phyloP scores from a whole-genome alignment of 2,329 filamentous ascomycete species.

The Fusarium devonianum region DNA sequence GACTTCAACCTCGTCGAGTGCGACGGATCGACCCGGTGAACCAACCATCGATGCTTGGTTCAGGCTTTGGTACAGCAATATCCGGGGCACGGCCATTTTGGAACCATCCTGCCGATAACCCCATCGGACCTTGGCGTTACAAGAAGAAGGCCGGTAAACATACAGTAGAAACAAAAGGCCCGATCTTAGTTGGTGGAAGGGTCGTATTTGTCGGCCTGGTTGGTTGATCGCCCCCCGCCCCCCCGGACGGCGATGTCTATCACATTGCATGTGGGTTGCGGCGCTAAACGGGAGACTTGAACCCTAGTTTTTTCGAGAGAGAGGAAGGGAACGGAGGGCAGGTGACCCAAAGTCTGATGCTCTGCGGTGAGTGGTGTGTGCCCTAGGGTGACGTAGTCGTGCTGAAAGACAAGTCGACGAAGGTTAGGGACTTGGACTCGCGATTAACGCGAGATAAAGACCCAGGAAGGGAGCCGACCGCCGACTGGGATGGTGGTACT shows the following conservation, averaged over 20 bases:
- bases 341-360: constrained; percentile 14
- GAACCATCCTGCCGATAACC: constrained; percentile 12
- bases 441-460: constrained; percentile 19
- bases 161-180: constrained; percentile 26
- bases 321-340: neutral
- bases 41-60: constrained; percentile 9
- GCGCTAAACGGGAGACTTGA: constrained; percentile 24
- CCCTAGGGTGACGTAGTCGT: constrained; percentile 40
- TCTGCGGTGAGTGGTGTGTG: constrained; percentile 28
- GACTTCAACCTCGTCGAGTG: neutral
- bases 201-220: constrained; percentile 8
- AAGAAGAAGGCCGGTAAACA: constrained; percentile 7
- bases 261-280: constrained; percentile 25
- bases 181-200: constrained; percentile 17
- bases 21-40: constrained; percentile 32
- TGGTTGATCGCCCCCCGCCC: no score
- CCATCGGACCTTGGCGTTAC: constrained; percentile 22
- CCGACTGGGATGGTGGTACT: constrained; percentile 15
- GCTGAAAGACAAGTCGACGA: no score
- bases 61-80: constrained; percentile 15
- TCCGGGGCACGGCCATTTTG: constrained; percentile 17
- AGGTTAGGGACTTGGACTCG: constrained; percentile 19
- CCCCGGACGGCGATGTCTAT: constrained; percentile 17
- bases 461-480: neutral
- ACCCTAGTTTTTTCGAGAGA: constrained; percentile 8